These are phyloP conservation scores for Calocybe indica DNA, from an alignment of 768 basidiomycete species.

Conservation along the genomic window DNA sequence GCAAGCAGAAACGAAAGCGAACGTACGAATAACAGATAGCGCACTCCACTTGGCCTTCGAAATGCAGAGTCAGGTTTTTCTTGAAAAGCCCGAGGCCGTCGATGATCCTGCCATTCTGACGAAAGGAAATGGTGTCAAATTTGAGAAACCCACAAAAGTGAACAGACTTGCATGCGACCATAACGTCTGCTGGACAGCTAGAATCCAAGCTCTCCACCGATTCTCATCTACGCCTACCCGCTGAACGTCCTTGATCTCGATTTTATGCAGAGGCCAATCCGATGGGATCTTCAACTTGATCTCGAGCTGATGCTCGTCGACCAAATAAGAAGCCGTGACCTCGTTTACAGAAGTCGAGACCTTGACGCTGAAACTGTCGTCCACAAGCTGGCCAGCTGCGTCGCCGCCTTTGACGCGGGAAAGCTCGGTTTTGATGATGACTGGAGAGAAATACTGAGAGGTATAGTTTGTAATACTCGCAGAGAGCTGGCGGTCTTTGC, in stretches of 20 bases:
- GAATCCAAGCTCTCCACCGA: constrained; percentile 90
- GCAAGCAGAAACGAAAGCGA: background rate
- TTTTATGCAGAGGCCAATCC: constrained; percentile 86
- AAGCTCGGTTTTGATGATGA: constrained; percentile 82
- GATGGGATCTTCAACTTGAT: constrained; percentile 78
- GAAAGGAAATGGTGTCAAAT: background rate
- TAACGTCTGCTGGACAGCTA: constrained; percentile 87
- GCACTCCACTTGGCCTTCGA: constrained; percentile 94
- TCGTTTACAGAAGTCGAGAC: constrained; percentile 71
- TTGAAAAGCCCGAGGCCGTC: constrained; percentile 90
- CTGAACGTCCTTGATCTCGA: constrained; percentile 83
- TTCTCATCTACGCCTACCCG: constrained; percentile 85
- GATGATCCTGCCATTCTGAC: constrained; percentile 82
- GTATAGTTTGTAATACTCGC: constrained; percentile 73
- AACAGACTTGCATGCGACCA: constrained; percentile 69
- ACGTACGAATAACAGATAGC: constrained; percentile 92
- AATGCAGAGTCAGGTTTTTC: constrained; percentile 88
- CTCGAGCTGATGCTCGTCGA: constrained; percentile 94
- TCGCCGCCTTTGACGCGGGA: constrained; percentile 58
- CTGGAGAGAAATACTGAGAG: constrained; percentile 80
- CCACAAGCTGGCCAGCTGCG: constrained; percentile 48
- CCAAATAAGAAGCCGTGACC: constrained; percentile 75
- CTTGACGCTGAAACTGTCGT: constrained; percentile 78
- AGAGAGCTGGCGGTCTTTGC: constrained; percentile 87
- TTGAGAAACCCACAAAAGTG: background rate